Base-by-base conservation (phyloP, 129 eudicot genomes). In the Flaveria ramosissima region DNA sequence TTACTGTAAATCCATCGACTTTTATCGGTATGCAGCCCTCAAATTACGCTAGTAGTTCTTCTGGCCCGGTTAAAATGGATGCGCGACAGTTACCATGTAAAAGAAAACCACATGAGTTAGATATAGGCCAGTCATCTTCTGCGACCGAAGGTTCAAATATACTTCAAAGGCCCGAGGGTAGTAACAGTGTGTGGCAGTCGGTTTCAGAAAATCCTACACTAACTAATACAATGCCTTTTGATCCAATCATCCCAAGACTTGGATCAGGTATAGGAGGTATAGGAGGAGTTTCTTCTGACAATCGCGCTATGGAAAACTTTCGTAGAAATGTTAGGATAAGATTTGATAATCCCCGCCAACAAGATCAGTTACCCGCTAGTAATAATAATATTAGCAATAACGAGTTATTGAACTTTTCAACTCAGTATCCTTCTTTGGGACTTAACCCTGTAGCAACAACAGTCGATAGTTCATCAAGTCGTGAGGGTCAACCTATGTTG, bases 91-190 rank as follows among this genome's bases (percentile, higher is more conserved):
- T 85, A 26, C 78, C 97, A 6, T 62, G 88, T 67, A 94, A 94
- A 82, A 78, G 98, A 78, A 94, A 94, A 85, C 81, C 86, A 8
- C 26, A 82, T 48, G 98, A 93, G 32, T 90, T 80, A 23, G 72
- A 68, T 72, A 56, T 63, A 7, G 96, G 96, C 3, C 95, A 86
- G 53, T 86, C 98, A 16, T 91, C 98, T 62, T 87, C 98, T 20
- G 86, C 76, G 32, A 65, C 82, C 47, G 89, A 90, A 45, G 81
- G 84, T 72, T 82, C 95, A 41, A 86, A 27, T 69, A 77, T 69
- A 65, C 78, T 66, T 69, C 87, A 81, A 68, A 51, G 80, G 63
- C 75, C 65, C 2, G 32, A 24, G 6, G 65, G 65, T 20, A 59
- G 36, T 59, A 21, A 2, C 11, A 21, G 36, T 1, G 65, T 59